These are phyloP conservation scores for Aspergillus ellipticus DNA, from an alignment of 495 filamentous ascomycete genomes.

Conservation along the genomic window DNA sequence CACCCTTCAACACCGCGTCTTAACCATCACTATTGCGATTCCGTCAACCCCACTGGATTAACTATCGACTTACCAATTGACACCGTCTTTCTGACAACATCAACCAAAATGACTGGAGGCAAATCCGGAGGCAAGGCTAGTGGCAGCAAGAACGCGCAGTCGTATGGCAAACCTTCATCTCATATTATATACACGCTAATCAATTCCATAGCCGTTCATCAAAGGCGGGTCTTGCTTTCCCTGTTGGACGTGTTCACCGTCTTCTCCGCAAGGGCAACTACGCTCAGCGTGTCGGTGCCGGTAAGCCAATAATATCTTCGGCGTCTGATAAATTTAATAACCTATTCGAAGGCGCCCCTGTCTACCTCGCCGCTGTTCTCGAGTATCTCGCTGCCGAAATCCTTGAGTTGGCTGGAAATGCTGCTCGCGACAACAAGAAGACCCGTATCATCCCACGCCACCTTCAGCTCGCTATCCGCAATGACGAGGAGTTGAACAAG, in stretches of 20 bases:
- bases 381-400: conserved; percentile 99
- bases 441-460: conserved; percentile 99
- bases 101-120: conserved; percentile 92
- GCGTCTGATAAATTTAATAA: conserved; percentile 26
- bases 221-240: conserved; percentile 99
- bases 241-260: conserved; percentile 99
- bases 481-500: conserved; percentile 99
- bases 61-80: neutral
- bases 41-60: conserved; percentile 13
- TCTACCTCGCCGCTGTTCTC: conserved; percentile 96
- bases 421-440: conserved; percentile 99
- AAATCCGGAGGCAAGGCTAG: conserved; percentile 99
- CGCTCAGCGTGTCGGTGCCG: conserved; percentile 98
- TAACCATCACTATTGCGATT: conserved; percentile 18
- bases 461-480: conserved; percentile 98
- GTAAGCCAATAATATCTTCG: conserved; percentile 38
- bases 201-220: conserved; percentile 70
- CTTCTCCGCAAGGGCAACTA: conserved; percentile 99
- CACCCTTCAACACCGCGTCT: conserved; percentile 25
- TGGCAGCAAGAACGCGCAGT: conserved; percentile 95
- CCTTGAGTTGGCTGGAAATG: conserved; percentile 97
- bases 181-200: conserved; percentile 36
- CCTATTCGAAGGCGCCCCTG: conserved; percentile 73
- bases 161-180: conserved; percentile 57
- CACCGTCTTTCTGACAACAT: conserved; percentile 4